A percentile compares a stretch with the other conserved stretches of the same genome.
Conservation (phyloP, 2,329 filamentous ascomycete species). For the Aspergillus quadrilineatus region DNA sequence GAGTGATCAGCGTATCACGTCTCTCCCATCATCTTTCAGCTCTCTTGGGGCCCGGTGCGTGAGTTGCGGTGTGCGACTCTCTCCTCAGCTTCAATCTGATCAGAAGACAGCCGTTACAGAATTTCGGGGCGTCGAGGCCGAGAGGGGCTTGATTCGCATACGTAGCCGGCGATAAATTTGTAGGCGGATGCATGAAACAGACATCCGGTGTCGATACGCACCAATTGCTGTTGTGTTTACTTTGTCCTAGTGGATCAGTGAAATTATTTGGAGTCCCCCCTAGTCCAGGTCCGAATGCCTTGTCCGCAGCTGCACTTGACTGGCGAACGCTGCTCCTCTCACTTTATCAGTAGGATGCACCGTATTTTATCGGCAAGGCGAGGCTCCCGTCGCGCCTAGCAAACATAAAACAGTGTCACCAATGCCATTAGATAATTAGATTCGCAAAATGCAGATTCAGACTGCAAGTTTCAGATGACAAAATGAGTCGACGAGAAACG, state of each 20-base stretch:
- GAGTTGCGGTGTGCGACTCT: constrained; percentile 8
- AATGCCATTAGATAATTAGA: not conserved
- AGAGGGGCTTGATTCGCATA: not conserved
- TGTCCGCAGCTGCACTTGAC: not conserved
- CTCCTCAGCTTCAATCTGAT: not conserved
- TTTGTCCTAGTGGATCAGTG: constrained; percentile 1
- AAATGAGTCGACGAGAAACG: not conserved
- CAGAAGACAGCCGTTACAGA: constrained; percentile 1
- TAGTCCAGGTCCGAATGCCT: not conserved
- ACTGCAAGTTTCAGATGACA: not conserved
- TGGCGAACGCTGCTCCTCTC: not conserved
- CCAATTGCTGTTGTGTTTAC: constrained; percentile 2
- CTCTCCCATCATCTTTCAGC: not conserved
- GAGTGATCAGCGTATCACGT: not conserved
- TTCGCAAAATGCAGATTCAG: not conserved
- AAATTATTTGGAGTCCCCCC: not conserved
- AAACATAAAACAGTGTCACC: constrained; percentile 1
- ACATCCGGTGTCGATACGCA: constrained; percentile 5
- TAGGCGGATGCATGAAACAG: not conserved
- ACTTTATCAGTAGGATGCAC: not conserved
- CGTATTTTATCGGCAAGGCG: not conserved
- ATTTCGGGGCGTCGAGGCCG: not conserved
- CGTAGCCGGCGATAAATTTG: not conserved
- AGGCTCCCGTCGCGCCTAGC: not conserved
- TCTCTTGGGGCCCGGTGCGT: not conserved